Evolutionary conservation across 495 filamentous ascomycete species (phyloP).

Genomic region (Schizothecium vesticola): DNA sequence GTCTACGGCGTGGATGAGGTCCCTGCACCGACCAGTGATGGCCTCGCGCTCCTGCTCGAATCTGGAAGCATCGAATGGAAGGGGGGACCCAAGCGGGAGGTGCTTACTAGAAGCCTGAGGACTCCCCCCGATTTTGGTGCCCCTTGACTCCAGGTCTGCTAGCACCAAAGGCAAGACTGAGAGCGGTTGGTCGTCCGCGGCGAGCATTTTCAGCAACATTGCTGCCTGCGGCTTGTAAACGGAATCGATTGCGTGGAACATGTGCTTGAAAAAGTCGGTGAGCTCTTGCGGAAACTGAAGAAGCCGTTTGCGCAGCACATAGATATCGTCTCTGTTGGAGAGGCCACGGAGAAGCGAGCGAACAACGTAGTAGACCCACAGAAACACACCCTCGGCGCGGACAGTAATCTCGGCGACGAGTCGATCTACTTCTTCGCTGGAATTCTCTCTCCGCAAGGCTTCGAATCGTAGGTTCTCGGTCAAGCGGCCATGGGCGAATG

Average conservation of each 20-base stretch:
- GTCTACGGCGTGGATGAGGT: neutral
- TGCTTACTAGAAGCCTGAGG: no score
- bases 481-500: neutral
- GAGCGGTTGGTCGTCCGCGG: neutral
- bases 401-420: neutral
- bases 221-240: neutral
- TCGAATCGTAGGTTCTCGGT: neutral
- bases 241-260: neutral
- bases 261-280: neutral
- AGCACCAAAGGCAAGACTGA: neutral
- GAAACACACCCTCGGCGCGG: slow-evolving; percentile 10
- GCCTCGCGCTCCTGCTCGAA: neutral
- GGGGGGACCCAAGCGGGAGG: no score
- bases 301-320: neutral
- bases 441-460: neutral
- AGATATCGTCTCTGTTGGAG: neutral
- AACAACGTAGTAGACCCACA: slow-evolving; percentile 10
- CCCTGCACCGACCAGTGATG: neutral
- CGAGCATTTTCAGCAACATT: neutral
- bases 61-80: no score
- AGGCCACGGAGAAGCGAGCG: neutral
- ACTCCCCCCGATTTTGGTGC: no score
- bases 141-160: neutral
- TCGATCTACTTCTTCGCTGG: neutral
- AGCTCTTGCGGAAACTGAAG: neutral